Evolutionary conservation across 352 stramenopile genomes (phyloP).

Genomic region (Globisporangium rhizosaccharum): DNA sequence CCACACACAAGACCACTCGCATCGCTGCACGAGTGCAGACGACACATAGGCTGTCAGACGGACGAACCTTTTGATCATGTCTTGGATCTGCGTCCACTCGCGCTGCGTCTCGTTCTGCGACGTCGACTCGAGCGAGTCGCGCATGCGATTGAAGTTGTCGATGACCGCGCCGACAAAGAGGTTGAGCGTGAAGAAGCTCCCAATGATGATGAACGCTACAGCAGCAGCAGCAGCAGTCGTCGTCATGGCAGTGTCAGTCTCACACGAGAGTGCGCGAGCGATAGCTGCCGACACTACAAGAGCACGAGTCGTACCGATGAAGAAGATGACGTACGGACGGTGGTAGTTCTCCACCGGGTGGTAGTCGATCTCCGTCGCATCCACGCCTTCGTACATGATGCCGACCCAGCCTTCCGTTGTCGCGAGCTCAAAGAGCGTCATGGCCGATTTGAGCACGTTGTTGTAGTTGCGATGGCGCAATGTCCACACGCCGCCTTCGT

Average conservation of each 20-base stretch:
- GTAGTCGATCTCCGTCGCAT: constrained; percentile 53
- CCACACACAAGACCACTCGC: background rate
- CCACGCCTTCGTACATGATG: constrained; percentile 76
- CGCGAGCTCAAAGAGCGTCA: constrained; percentile 82
- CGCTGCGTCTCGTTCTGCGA: constrained; percentile 61
- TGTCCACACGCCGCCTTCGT: constrained; percentile 22
- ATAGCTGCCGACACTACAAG: background rate
- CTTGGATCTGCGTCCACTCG: constrained; percentile 57
- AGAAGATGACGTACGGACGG: constrained; percentile 61
- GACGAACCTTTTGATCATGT: constrained; percentile 23
- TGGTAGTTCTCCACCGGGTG: constrained; percentile 76
- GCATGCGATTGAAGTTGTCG: constrained; percentile 80
- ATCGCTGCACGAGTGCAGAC: background rate
- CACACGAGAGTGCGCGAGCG: too few relatives aligned
- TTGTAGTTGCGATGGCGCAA: constrained; percentile 52
- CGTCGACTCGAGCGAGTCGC: constrained; percentile 33
- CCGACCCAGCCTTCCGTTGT: constrained; percentile 81
- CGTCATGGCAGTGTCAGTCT: background rate
- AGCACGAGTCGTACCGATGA: constrained; percentile 35
- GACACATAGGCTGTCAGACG: background rate
- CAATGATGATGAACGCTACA: constrained; percentile 77
- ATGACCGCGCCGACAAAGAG: constrained; percentile 87
- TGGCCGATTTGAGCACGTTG: constrained; percentile 48
- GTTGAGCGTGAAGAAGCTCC: constrained; percentile 84
- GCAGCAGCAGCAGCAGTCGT: background rate